A percentile compares a stretch with the other conserved stretches of the same genome.
Evolutionary conservation across 176 grass and related monocot species (phyloP).

Genomic region (Saccharum officinarum): DNA sequence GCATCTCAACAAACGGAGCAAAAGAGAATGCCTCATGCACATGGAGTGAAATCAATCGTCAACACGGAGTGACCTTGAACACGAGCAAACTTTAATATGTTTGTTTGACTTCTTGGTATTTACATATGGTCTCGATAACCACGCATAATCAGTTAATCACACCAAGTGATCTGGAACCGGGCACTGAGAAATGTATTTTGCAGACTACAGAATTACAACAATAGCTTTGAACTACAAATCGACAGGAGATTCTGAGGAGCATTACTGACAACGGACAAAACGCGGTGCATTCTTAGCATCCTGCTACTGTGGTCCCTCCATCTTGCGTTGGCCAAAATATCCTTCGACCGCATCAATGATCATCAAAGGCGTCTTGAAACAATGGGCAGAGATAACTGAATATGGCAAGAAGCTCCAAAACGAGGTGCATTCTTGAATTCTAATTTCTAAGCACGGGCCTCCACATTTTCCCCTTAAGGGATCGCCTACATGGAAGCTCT

Average conservation of each 20-base stretch:
- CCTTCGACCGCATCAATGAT: conserved; percentile 6
- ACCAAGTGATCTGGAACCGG: conserved; percentile 23
- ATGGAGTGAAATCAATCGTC: not conserved
- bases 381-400: conserved; percentile 10
- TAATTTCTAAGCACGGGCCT: not conserved
- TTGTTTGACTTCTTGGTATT: not conserved
- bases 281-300: not conserved
- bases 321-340: not conserved
- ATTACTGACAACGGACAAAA: not conserved
- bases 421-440: not conserved
- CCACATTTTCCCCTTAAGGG: not conserved
- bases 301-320: not conserved
- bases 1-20: not conserved
- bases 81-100: not conserved
- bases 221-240: conserved; percentile 2
- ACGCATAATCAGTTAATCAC: conserved; percentile 11
- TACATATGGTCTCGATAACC: conserved; percentile 31
- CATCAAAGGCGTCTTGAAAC: conserved; percentile 20
- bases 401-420: not conserved
- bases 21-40: not conserved
- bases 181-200: not conserved
- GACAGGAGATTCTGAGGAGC: not conserved
- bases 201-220: conserved; percentile 23
- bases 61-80: not conserved
- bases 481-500: conserved; percentile 52